phyloP scores from a whole-genome alignment of 1,284 basidiomycete genomes.

The Ganoderma sp. region DNA sequence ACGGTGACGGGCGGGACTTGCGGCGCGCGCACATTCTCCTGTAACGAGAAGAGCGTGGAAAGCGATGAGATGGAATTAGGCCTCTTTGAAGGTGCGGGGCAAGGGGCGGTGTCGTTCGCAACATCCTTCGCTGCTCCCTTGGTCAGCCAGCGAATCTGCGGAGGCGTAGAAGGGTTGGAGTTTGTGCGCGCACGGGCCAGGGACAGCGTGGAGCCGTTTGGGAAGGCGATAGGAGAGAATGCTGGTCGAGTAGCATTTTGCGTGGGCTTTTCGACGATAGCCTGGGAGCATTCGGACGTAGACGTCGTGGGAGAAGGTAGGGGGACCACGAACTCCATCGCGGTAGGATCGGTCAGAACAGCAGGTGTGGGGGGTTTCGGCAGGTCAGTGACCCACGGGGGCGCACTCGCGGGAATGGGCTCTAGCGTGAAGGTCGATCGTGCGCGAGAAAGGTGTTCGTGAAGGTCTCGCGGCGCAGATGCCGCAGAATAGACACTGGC shows the following conservation, averaged over 20 bases:
- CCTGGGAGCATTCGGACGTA: conserved; percentile 4
- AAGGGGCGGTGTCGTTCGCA: conserved; percentile 1
- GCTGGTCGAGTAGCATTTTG: neutral
- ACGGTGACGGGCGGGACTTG: conserved; percentile 9
- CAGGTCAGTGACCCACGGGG: conserved; percentile 23
- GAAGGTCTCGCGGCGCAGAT: conserved; percentile 43
- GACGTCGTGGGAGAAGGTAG: conserved; percentile 10
- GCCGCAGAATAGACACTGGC: conserved; percentile 48
- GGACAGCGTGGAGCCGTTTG: conserved; percentile 10
- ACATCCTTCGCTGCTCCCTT: conserved; percentile 6
- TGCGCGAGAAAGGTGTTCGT: conserved; percentile 34
- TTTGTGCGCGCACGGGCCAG: conserved; percentile 15
- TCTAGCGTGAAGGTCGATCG: conserved; percentile 30
- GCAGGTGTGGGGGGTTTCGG: conserved; percentile 25
- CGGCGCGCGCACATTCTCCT: conserved; percentile 3
- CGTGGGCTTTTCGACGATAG: conserved; percentile 8
- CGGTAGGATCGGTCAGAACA: conserved; percentile 6
- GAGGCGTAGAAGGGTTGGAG: conserved; percentile 21
- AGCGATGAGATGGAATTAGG: conserved; percentile 25
- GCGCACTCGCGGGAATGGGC: conserved; percentile 22
- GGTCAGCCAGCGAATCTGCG: conserved; percentile 26
- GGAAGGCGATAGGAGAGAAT: conserved; percentile 16
- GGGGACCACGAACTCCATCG: neutral
- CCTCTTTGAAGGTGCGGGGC: conserved; percentile 9
- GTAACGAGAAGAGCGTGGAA: conserved; percentile 23